Evolutionary conservation across 2,329 filamentous ascomycete species (phyloP).

Genomic region (Metarhizium brunneum): DNA sequence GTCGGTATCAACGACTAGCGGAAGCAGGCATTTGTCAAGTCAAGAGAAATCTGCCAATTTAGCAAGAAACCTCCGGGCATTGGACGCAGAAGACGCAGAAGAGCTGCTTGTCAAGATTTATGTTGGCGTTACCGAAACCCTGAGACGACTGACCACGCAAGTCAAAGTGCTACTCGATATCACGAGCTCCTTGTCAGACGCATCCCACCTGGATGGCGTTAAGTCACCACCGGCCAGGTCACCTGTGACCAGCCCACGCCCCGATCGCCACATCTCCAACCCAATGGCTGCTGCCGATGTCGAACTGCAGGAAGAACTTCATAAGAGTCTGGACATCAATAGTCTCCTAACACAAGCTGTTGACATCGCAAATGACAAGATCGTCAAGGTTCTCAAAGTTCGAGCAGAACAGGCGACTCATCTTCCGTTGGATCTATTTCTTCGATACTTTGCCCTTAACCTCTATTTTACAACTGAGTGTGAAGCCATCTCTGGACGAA

Average conservation of each 20-base stretch:
- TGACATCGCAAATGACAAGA: constrained; percentile 69
- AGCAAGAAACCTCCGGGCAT: constrained; percentile 74
- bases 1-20: constrained; percentile 68
- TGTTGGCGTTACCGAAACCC: constrained; percentile 74
- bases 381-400: constrained; percentile 67
- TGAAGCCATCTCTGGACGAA: constrained; percentile 72
- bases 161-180: constrained; percentile 93
- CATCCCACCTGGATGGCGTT: constrained; percentile 26
- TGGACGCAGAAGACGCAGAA: constrained; percentile 80
- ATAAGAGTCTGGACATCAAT: constrained; percentile 66
- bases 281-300: constrained; percentile 19
- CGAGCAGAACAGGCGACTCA: constrained; percentile 64
- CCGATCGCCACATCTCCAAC: constrained; percentile 18
- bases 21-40: constrained; percentile 59
- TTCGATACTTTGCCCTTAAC: constrained; percentile 76
- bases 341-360: constrained; percentile 73
- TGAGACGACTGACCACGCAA: constrained; percentile 79
- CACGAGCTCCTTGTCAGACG: constrained; percentile 60
- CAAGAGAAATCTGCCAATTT: constrained; percentile 86
- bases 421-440: constrained; percentile 59
- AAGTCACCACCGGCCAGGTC: constrained; percentile 41
- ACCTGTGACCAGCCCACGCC: constrained; percentile 41
- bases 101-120: constrained; percentile 75
- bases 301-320: constrained; percentile 63
- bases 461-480: constrained; percentile 79